Base-by-base conservation (phyloP, 1,284 basidiomycete species). In the Boletus mariae region DNA sequence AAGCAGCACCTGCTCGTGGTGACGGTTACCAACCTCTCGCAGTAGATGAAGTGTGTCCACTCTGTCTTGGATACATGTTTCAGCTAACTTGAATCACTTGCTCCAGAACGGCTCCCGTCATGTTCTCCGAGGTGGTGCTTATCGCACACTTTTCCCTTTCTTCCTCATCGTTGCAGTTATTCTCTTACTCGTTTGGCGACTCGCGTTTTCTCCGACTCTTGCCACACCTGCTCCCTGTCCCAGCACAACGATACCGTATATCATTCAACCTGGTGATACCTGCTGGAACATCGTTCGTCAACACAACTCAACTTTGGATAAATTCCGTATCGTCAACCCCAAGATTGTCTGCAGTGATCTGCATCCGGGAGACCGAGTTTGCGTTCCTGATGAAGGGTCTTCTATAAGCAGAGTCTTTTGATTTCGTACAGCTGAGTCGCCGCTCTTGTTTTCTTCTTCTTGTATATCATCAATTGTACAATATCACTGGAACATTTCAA, bases 131-230 rank as follows among this genome's bases (percentile, higher is more conserved):
- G 61, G 71, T 29, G 64, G 62, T 5, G 69, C 83, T 10, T 87
- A 87, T 63, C 78, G 81, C 34, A 78, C 83, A 3, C 73, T 89
- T 5, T 83, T 87, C 61, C 86, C 87, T 13, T 90, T 88, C 74
- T 82, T 88, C 71, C 79, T 89, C 56, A 78, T 87, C 43, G 74
- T 90, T 51, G 78, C 78, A 15, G 84, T 84, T 53, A 59, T 81
- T 38, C 76, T 90, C 31, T 75, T 90, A 5, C 78, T 89, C 55
- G 72, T 85, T 55, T 84, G 82, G 77, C 81, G 84, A 17, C 75
- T 87, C 47, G 71, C 83, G 26, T 60, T 80, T 57, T 75, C 75
- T 1, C 78, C 80, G 37, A 65, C 70, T 45, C 64, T 75, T 46
- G 56, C 73, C 41, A 52, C 67, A 13, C 57, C 63, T 25, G 53